Evolutionary conservation across 2,329 filamentous ascomycete genomes (phyloP).

Genomic region (Aspergillus fructus): DNA sequence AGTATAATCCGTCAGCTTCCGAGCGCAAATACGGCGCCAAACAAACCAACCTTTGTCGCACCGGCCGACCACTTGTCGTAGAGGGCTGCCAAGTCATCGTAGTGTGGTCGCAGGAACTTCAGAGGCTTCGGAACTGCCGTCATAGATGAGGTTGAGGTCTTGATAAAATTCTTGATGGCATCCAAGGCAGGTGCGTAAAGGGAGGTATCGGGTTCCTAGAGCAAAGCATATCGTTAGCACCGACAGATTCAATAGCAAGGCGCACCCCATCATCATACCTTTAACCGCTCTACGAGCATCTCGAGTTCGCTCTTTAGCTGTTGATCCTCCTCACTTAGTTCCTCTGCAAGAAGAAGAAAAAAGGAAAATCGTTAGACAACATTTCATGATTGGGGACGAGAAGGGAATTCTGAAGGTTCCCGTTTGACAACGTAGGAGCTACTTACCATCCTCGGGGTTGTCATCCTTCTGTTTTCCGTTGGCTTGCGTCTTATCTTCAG

Average conservation of each 20-base stretch:
- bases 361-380: slow-evolving; percentile 27
- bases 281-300: slow-evolving; percentile 94
- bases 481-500: slow-evolving; percentile 67
- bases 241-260: slow-evolving; percentile 18
- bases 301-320: slow-evolving; percentile 97
- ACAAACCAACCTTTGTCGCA: slow-evolving; percentile 70
- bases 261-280: slow-evolving; percentile 53
- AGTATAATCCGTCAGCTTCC: slow-evolving; percentile 14
- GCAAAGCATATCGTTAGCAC: slow-evolving; percentile 23
- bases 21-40: not conserved
- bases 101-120: slow-evolving; percentile 96
- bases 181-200: slow-evolving; percentile 92
- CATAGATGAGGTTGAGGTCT: slow-evolving; percentile 99
- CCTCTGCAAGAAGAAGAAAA: slow-evolving; percentile 62
- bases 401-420: slow-evolving; percentile 1
- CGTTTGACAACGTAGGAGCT: not conserved
- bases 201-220: slow-evolving; percentile 76
- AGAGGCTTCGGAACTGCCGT: slow-evolving; percentile 97
- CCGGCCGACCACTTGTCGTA: slow-evolving; percentile 87
- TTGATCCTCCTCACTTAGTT: slow-evolving; percentile 96
- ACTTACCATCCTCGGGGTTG: slow-evolving; percentile 60
- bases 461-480: slow-evolving; percentile 76
- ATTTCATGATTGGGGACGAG: slow-evolving; percentile 3
- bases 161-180: slow-evolving; percentile 97
- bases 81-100: slow-evolving; percentile 80